Conservation (phyloP, 176 grass and related monocot genomes). For the Oryza glaberrima region DNA sequence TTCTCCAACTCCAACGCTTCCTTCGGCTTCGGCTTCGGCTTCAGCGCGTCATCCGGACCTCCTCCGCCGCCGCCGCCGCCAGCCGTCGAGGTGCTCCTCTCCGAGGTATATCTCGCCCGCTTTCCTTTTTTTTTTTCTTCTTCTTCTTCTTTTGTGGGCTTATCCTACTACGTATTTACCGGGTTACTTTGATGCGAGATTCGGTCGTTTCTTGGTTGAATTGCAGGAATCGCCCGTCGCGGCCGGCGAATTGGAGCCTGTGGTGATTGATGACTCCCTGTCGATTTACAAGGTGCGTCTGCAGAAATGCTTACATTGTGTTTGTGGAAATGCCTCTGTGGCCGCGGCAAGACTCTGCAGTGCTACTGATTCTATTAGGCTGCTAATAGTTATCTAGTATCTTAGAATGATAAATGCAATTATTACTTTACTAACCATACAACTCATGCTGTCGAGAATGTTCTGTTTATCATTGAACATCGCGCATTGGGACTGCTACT, state of each 20-base stretch:
- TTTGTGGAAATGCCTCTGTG: conserved; percentile 19
- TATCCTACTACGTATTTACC: background rate
- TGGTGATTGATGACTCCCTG: conserved; percentile 60
- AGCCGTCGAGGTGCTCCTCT: conserved; percentile 60
- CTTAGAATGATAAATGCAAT: background rate
- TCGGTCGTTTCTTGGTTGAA: background rate
- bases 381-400: background rate
- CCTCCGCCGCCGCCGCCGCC: conserved; percentile 57
- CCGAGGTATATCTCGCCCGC: conserved; percentile 40
- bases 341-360: background rate
- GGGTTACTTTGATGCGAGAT: background rate
- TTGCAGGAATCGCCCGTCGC: conserved; percentile 51
- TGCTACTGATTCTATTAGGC: background rate
- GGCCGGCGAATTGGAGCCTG: conserved; percentile 42
- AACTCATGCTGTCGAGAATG: background rate
- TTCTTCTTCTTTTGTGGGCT: background rate
- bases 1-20: conserved; percentile 50
- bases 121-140: background rate
- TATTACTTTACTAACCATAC: background rate
- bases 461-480: background rate
- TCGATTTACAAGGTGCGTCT: conserved; percentile 76
- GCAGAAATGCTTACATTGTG: background rate
- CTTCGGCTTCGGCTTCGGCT: conserved; percentile 46
- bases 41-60: conserved; percentile 32
- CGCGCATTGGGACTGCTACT: background rate